Evolutionary conservation across 345 rosid species (phyloP).

Genomic region (Luvunga scandens): DNA sequence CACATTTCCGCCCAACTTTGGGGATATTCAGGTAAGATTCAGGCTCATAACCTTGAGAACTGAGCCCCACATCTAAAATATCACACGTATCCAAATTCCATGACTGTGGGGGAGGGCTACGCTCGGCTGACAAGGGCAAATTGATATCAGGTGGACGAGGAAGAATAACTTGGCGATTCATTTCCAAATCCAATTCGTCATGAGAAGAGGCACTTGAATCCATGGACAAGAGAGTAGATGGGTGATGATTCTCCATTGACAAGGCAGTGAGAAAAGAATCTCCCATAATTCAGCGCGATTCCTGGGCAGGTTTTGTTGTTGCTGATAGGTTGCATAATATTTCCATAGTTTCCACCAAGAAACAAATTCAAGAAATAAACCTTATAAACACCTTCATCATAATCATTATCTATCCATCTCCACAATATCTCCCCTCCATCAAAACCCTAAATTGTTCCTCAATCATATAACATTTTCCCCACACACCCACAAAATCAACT

Average conservation of each 20-base stretch:
- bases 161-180: slow-evolving; percentile 76
- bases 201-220: slow-evolving; percentile 91
- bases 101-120: slow-evolving; percentile 71
- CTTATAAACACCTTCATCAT: slow-evolving; percentile 40
- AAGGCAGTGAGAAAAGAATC: slow-evolving; percentile 56
- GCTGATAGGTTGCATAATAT: slow-evolving; percentile 35
- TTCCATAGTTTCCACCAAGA: slow-evolving; percentile 30
- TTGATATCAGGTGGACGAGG: slow-evolving; percentile 93
- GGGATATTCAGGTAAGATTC: slow-evolving; percentile 62
- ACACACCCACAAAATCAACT: slow-evolving; percentile 23
- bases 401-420: slow-evolving; percentile 47
- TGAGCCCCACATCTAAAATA: slow-evolving; percentile 75
- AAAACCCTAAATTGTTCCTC: slow-evolving; percentile 42
- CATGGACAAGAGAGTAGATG: slow-evolving; percentile 91
- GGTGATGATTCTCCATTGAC: slow-evolving; percentile 90
- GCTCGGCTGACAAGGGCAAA: slow-evolving; percentile 79
- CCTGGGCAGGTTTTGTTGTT: slow-evolving; percentile 27
- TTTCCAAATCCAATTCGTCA: slow-evolving; percentile 85
- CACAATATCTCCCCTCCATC: slow-evolving; percentile 59
- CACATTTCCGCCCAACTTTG: slow-evolving; percentile 67
- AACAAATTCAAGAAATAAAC: slow-evolving; percentile 44
- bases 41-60: slow-evolving; percentile 69
- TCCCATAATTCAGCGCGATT: slow-evolving; percentile 43
- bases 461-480: slow-evolving; percentile 31
- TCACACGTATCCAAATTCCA: slow-evolving; percentile 67